Evolutionary conservation across 2,329 filamentous ascomycete genomes (phyloP), one percentile per base, ranked within the genome.

Genomic region (Fusarium nanum): DNA sequence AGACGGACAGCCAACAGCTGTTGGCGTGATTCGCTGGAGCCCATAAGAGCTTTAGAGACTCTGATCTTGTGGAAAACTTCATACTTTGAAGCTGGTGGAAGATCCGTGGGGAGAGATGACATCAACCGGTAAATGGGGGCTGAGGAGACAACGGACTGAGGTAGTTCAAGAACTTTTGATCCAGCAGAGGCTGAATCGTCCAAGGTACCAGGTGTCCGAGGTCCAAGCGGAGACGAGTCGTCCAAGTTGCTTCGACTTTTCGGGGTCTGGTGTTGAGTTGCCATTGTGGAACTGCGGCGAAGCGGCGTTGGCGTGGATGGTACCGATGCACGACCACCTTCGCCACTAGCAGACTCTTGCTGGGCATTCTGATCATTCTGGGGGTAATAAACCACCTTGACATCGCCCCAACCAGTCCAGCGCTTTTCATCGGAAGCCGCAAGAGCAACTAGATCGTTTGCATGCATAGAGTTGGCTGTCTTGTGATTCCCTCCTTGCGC

Each of bases 21-120:
- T 76, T 93, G 92, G 46, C 94, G 89, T 23, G 88, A 87, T 62
- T 90, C 85, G 14, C 85, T 78, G 1, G 92, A 90, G 2, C 85
- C 86, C 32, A 88, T 84, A 60, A 99, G 84, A 16, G 93, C 93
- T 78, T 94, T 92, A n/a, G 94, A 93, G 60, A 92, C 88, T 62
- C 96, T 91, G 23, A 98, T 81, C 57, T 93, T 91, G 72, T 95
- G 91, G 45, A 99, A 88, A 37, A 95, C 85, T 71, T 98, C 96
- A 76, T 97, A 98, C 70, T 90, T 91, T 14, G 89, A 86, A 49
- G 91, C 86, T 37, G 89, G 82, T 1, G 95, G 93, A 73, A 98
- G 82, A 64, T 92, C 89, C 7, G 84, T 78, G 2, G 91, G 84
- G 49, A 85, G 84, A 40, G 83, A 83, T 6, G 83, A 81, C 50